Base-by-base conservation (phyloP, 1,284 basidiomycete genomes). In the Pyrrhoderma lamaoense region DNA sequence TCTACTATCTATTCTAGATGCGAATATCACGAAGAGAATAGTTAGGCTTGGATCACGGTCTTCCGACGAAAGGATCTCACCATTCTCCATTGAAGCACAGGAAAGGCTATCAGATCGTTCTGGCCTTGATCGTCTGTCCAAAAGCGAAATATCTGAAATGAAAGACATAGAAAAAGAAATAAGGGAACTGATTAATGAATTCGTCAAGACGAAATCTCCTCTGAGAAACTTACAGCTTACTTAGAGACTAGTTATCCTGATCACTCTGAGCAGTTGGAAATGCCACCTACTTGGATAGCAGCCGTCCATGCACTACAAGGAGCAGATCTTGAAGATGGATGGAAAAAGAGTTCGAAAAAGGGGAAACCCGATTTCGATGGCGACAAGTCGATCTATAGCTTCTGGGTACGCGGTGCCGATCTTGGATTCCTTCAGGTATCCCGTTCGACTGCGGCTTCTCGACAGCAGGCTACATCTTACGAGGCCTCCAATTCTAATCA, bases 1-100 rank as follows among this genome's bases (percentile, higher is more conserved):
- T 63, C 67, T 88, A 2, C 65, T 68, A 7, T 76, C 77, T 0
- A 71, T 85, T 2, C 66, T 86, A 2, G 79, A 87, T 55, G 74
- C 74, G 0, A 63, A 64, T 0, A 84, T 89, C 49, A 85, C 83
- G 0, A 64, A 66, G 0, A 72, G 77, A 36, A 71, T 89, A 21
- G 75, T 85, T 8, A 77, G 85, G 2, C 66, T 87, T 2, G 86
- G 85, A 0, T 72, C 76, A 16, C 70, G 79, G 7, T 75, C 78
- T 5, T 67, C 75, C 1, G 79, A 86, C 51, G 77, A 82, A 50
- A 67, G 73, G 3, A 76, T 87, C 19, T 65, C 73, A 2, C 45
- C 76, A 42, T 82, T 71, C 59, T 77, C 76, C 1, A 70, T 85
- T n/a, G 77, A 82, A 50, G 70, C 66, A 1, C 61, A 77, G 23